phyloP scores from a whole-genome alignment of 2,329 filamentous ascomycete species.

The Botrytis pseudocinerea region DNA sequence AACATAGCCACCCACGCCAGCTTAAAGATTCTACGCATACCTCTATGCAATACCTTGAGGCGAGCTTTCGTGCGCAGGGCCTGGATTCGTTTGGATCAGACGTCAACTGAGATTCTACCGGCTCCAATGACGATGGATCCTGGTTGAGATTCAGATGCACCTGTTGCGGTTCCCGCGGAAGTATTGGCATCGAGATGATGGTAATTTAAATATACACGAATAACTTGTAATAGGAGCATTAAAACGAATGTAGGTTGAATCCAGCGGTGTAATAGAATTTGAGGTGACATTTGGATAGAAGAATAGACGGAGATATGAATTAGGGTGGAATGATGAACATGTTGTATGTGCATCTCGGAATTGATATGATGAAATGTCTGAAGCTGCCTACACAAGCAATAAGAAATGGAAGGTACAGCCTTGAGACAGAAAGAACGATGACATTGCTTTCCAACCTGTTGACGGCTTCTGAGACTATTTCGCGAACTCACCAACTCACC shows the following conservation, averaged over 20 bases:
- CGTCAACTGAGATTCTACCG: slow-evolving; percentile 26
- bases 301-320: neutral
- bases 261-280: slow-evolving; percentile 25
- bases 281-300: slow-evolving; percentile 29
- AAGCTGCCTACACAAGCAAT: neutral
- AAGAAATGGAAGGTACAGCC: neutral
- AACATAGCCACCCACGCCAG: slow-evolving; percentile 28
- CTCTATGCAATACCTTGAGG: slow-evolving; percentile 10
- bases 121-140: slow-evolving; percentile 13
- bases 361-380: neutral
- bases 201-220: slow-evolving; percentile 21
- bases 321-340: neutral
- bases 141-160: slow-evolving; percentile 22
- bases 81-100: slow-evolving; percentile 24
- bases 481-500: neutral
- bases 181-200: slow-evolving; percentile 27
- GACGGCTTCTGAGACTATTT: neutral
- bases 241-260: slow-evolving; percentile 27
- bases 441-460: neutral
- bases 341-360: neutral
- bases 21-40: slow-evolving; percentile 18
- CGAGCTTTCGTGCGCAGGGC: slow-evolving; percentile 19
- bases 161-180: slow-evolving; percentile 24
- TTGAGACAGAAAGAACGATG: slow-evolving; percentile 10
- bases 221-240: slow-evolving; percentile 25